A percentile compares a stretch with the other conserved stretches of the same genome.
phyloP scores from a whole-genome alignment of 768 basidiomycete species.

The Scleroderma bovista region DNA sequence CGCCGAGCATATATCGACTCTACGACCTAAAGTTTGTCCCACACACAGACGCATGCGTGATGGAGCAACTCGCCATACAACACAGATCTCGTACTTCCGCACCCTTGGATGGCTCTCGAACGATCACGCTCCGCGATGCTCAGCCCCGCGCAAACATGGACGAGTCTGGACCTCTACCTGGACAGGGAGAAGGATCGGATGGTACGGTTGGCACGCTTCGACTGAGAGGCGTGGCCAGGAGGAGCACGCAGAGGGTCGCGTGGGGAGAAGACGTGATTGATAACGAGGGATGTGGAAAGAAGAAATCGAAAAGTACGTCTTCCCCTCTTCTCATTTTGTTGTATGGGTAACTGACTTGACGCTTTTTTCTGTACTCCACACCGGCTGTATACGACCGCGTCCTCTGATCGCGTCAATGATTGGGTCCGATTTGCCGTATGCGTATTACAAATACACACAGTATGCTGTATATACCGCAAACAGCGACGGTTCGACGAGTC shows the following conservation, averaged over 20 bases:
- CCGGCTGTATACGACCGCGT: neutral
- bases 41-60: too few species aligned
- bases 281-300: constrained; percentile 85
- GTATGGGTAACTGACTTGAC: neutral
- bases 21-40: too few species aligned
- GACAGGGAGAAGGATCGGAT: constrained; percentile 46
- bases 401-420: neutral
- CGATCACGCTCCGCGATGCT: constrained; percentile 39
- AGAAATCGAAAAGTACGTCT: constrained; percentile 87
- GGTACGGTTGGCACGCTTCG: constrained; percentile 43
- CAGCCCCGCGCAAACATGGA: constrained; percentile 27
- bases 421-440: too few species aligned
- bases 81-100: constrained; percentile 34
- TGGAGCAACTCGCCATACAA: constrained; percentile 23
- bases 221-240: constrained; percentile 18
- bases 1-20: too few species aligned
- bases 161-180: constrained; percentile 20
- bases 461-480: constrained; percentile 94
- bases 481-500: constrained; percentile 79
- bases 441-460: constrained; percentile 34
- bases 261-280: constrained; percentile 88
- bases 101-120: constrained; percentile 50
- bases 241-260: constrained; percentile 54
- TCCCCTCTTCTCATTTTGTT: too few species aligned
- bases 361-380: neutral